These are phyloP conservation scores for Auriscalpium orientale DNA, from an alignment of 768 basidiomycete species.

Conservation along the genomic window DNA sequence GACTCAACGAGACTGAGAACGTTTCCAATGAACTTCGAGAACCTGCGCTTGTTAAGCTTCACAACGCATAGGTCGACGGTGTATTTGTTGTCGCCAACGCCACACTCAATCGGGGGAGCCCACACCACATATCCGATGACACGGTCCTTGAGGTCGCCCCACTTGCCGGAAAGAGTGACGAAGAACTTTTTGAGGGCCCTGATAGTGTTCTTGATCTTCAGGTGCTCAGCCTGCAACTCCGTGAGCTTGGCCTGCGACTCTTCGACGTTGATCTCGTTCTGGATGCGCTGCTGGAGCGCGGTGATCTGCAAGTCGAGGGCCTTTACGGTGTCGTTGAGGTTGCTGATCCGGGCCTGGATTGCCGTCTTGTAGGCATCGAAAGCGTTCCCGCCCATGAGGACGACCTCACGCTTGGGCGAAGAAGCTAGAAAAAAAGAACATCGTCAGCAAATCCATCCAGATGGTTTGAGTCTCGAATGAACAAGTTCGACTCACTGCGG, in stretches of 20 bases:
- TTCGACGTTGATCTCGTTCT: slow-evolving; percentile 13
- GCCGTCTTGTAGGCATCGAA: slow-evolving; percentile 19
- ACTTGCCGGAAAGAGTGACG: slow-evolving; percentile 16
- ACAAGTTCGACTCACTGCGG: slow-evolving; percentile 7
- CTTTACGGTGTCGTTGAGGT: slow-evolving; percentile 10
- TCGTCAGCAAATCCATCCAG: slow-evolving; percentile 10
- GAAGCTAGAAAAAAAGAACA: slow-evolving; percentile 8
- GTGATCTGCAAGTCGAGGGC: slow-evolving; percentile 14
- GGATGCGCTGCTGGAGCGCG: slow-evolving; percentile 5
- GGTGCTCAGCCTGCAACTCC: slow-evolving; percentile 12
- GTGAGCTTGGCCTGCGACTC: slow-evolving; percentile 15
- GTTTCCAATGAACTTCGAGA: slow-evolving; percentile 19
- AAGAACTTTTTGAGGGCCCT: slow-evolving; percentile 19
- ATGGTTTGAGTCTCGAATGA: slow-evolving; percentile 1
- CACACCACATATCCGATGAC: slow-evolving; percentile 21
- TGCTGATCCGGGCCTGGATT: slow-evolving; percentile 21
- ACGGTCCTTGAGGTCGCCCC: slow-evolving; percentile 19
- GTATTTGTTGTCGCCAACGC: slow-evolving; percentile 16
- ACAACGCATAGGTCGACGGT: slow-evolving; percentile 21
- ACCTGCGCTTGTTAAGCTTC: slow-evolving; percentile 21
- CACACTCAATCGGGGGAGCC: slow-evolving; percentile 19
- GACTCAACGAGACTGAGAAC: slow-evolving; percentile 18
- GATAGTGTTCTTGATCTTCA: slow-evolving; percentile 16
- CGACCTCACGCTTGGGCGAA: slow-evolving; percentile 20
- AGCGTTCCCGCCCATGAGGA: slow-evolving; percentile 20